Evolutionary conservation across 257 asterid genomes (phyloP), one percentile per base, ranked within the genome.

Genomic region (Petrea volubilis): DNA sequence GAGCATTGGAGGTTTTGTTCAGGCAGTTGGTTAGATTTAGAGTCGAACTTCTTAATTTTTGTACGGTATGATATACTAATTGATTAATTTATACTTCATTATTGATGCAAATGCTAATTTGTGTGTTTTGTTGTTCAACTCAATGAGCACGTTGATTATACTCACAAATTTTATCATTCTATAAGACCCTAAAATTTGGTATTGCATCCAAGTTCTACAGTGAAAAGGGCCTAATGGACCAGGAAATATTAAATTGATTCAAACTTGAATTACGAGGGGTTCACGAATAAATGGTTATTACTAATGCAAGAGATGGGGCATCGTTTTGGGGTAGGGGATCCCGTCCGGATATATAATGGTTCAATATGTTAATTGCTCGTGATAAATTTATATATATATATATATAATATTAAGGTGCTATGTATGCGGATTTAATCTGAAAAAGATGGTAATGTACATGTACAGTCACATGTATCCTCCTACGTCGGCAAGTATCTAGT

Each of bases 21-120:
- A 80, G 82, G 57, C 72, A 75, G 15, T 55, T 83, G 77, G 28
- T 83, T 41, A 57, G 59, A 31, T 63, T 60, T 75, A 83, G 88
- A 67, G 85, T 83, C 40, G 8, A 81, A 49, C 70, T 83, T 38
- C 74, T 80, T 17, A 83, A 83, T 66, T 71, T 79, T 43, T 68
- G 77, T 51, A 74, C 81, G 4, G 7, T 33, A 33, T 33, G 5
- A 33, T 33, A 33, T 33, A 33, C 38, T 33, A 33, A 33, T 33
- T 33, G 5, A 33, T 33, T 33, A 33, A 33, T 33, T 33, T 33
- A 33, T 33, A 33, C 38, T 7, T 2, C 3, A 34, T 53, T 11
- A 31, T 33, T 31, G 53, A 53, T 34, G 53, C 59, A 38, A 23
- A 4, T 24, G 36, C 6, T 29, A 3, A 1, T 27, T 1, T 23